Base-by-base conservation (phyloP, 805 yeast species). In the Barnettozyma wickerhamii region DNA sequence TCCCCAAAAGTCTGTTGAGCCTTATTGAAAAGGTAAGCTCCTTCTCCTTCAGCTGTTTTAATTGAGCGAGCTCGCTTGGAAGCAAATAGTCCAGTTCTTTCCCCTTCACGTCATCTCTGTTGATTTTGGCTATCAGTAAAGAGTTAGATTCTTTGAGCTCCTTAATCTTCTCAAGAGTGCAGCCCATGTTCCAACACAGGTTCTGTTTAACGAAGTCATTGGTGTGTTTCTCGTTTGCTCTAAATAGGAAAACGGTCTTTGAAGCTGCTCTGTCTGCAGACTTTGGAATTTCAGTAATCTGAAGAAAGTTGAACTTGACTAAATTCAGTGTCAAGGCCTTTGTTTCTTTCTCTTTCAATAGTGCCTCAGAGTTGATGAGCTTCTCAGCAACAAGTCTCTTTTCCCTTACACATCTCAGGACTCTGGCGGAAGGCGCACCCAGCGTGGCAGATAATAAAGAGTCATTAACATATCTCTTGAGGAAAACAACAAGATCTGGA, bases 211-310 rank as follows among this genome's bases (percentile, higher is more conserved):
- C 56, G 19, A 71, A 65, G 36, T 66, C 62, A 45, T 71, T 71
- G 4, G 79, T 72, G 43, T 73, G 72, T 14, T 55, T 60, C n/a
- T 77, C 73, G 27, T 77, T 79, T 50, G 79, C 83, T 54, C 88
- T 74, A 71, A 88, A 93, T 26, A 90, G 71, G 58, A 78, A 93
- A 21, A 85, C 83, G 1, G 97, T 83, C 50, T 95, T 79, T 30
- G 86, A 79, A 0, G 97, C 95, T 3, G 95, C 90, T 50, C 98
- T 74, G 59, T 93, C 98, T 19, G 79, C 81, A 7, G 95, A 83
- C 53, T 91, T 77, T 10, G 98, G 97, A 21, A 93, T 84, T 64
- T 93, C 99, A 63, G 91, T 98, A 28, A 90, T 73, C 57, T 91
- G 96, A 15, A 90, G 66, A 15, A 85, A 74, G 46, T 90, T 88